These are phyloP conservation scores for Aureobasidium sp. DNA, from an alignment of 2,329 filamentous ascomycete species.

Conservation along the genomic window DNA sequence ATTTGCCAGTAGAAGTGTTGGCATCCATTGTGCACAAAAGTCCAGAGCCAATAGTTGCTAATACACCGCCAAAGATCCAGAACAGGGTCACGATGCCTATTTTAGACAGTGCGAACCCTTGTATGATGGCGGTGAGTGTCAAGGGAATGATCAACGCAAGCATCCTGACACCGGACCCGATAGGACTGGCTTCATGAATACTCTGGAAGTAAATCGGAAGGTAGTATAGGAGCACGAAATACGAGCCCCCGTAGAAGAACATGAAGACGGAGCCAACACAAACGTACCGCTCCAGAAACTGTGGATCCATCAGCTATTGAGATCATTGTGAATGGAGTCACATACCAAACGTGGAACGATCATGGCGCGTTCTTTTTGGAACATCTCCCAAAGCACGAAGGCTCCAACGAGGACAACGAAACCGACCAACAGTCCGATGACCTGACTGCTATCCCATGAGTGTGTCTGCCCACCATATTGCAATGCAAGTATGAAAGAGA, in stretches of 20 bases:
- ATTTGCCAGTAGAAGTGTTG: slow-evolving; percentile 28
- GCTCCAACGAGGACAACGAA: slow-evolving; percentile 24
- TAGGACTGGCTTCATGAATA: slow-evolving; percentile 37
- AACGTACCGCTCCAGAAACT: background rate
- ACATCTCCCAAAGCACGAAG: slow-evolving; percentile 1
- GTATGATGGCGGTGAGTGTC: background rate
- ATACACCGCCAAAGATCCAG: background rate
- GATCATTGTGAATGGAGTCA: too few species aligned
- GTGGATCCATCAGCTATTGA: background rate
- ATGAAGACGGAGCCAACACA: slow-evolving; percentile 22
- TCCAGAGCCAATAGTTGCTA: slow-evolving; percentile 20
- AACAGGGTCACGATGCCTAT: background rate
- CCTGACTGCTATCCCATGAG: slow-evolving; percentile 28
- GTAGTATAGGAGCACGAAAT: slow-evolving; percentile 39
- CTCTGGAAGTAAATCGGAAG: slow-evolving; percentile 42
- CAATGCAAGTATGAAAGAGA: slow-evolving; percentile 38
- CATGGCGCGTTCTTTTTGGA: slow-evolving; percentile 2
- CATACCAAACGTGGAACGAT: slow-evolving; percentile 2
- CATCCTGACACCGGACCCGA: background rate
- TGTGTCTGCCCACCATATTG: slow-evolving; percentile 36
- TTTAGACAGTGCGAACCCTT: background rate
- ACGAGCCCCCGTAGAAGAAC: slow-evolving; percentile 33
- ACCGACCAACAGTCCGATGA: slow-evolving; percentile 40
- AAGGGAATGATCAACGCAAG: background rate
- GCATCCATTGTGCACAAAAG: slow-evolving; percentile 34